Conservation (phyloP, 345 rosid species). For the Hibiscus syriacus region DNA sequence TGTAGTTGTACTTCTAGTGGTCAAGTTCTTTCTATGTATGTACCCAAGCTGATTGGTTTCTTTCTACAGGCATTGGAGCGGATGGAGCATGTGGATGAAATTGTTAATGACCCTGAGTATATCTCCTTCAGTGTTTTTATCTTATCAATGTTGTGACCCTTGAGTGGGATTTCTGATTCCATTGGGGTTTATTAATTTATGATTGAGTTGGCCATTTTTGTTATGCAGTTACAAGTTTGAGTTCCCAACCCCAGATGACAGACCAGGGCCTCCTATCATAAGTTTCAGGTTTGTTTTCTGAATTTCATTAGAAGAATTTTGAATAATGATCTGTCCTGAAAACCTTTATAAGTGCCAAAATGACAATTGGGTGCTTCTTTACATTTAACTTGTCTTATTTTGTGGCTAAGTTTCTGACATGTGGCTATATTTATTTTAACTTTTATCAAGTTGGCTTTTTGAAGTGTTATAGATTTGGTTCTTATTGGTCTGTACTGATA, state of each 20-base stretch:
- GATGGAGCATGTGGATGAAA: constrained; percentile 84
- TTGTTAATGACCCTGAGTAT: constrained; percentile 96
- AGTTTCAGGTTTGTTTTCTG: constrained; percentile 81
- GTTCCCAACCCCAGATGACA: constrained; percentile 98
- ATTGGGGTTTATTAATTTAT: constrained; percentile 6
- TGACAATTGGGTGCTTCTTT: neutral
- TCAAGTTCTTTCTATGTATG: neutral
- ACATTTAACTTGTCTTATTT: constrained; percentile 3
- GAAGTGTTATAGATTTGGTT: neutral
- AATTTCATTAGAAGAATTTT: constrained; percentile 5
- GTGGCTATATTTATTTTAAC: neutral
- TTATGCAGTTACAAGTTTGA: constrained; percentile 94
- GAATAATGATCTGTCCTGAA: neutral
- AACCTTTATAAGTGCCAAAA: neutral
- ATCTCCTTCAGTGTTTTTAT: constrained; percentile 17
- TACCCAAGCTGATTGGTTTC: constrained; percentile 7
- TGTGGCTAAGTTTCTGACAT: constrained; percentile 1
- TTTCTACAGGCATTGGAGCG: constrained; percentile 75
- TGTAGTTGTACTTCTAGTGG: neutral
- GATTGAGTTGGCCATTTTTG: constrained; percentile 10
- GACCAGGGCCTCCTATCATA: constrained; percentile 95
- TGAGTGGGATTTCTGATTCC: constrained; percentile 1
- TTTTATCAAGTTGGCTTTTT: neutral
- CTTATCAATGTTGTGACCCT: neutral
- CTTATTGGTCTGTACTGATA: constrained; percentile 6